Percentiles rank a stretch among this genome's conserved stretches.
Conservation (phyloP, 2,329 filamentous ascomycete genomes). For the Penicillium aurantiogriseum region DNA sequence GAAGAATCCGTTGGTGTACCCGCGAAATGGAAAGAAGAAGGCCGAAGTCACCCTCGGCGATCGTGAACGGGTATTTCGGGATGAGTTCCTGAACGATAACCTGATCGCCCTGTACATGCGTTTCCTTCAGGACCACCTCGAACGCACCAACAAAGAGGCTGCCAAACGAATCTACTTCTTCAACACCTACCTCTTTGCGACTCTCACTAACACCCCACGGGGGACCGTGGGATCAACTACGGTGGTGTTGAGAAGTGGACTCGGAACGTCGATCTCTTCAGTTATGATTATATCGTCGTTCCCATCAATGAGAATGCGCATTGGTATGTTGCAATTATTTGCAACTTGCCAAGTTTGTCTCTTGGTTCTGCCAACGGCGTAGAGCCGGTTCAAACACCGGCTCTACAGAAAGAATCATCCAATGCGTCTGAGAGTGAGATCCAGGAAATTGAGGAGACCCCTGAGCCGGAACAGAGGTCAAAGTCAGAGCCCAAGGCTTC, state of each 20-base stretch:
- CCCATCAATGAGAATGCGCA: slow-evolving; percentile 85
- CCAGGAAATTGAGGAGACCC: slow-evolving; percentile 31
- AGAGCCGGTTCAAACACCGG: slow-evolving; percentile 5
- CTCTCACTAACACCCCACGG: slow-evolving; percentile 61
- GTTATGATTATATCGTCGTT: slow-evolving; percentile 83
- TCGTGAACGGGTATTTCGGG: slow-evolving; percentile 73
- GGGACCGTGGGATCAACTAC: slow-evolving; percentile 68
- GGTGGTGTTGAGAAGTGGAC: slow-evolving; percentile 86
- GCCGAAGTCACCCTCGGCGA: slow-evolving; percentile 47
- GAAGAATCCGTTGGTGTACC: slow-evolving; percentile 45
- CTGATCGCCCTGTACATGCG: slow-evolving; percentile 84
- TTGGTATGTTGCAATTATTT: slow-evolving; percentile 96
- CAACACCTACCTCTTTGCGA: slow-evolving; percentile 88
- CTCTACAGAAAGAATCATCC: slow-evolving; percentile 12
- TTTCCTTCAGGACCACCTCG: slow-evolving; percentile 63
- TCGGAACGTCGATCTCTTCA: slow-evolving; percentile 76
- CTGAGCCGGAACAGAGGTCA: slow-evolving; percentile 14
- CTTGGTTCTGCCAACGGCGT: slow-evolving; percentile 19
- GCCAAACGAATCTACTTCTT: slow-evolving; percentile 76
- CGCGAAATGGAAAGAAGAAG: slow-evolving; percentile 46
- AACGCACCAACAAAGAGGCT: slow-evolving; percentile 54
- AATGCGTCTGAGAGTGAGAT: slow-evolving; percentile 19
- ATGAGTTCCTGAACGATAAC: slow-evolving; percentile 88
- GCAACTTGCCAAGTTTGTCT: slow-evolving; percentile 71
- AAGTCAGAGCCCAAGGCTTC: not conserved